A percentile compares a stretch with the other conserved stretches of the same genome.
These are phyloP conservation scores for Leptosphaerulina australis DNA, from an alignment of 2,329 filamentous ascomycete genomes.

Conservation along the genomic window DNA sequence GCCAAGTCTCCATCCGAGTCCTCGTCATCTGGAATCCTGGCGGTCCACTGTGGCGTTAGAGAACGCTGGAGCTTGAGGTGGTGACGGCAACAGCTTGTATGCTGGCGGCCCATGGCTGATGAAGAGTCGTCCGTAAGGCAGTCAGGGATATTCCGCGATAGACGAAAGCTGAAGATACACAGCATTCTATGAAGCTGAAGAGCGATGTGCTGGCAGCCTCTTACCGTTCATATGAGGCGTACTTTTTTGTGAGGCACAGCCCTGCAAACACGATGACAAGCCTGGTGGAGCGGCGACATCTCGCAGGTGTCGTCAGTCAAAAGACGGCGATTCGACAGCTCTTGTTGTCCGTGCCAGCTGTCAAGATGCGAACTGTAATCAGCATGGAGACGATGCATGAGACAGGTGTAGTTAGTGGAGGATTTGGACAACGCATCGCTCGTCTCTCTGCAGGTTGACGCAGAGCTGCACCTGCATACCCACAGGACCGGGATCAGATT, in stretches of 20 bases:
- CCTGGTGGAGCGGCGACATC: constrained; percentile 19
- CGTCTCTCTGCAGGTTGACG: constrained; percentile 49
- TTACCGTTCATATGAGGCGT: constrained; percentile 27
- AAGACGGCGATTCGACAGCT: constrained; percentile 27
- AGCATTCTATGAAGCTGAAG: constrained; percentile 24
- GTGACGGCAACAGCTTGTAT: constrained; percentile 11
- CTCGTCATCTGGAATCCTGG: constrained; percentile 30
- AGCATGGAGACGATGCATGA: constrained; percentile 39
- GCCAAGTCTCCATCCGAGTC: constrained; percentile 14
- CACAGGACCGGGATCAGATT: constrained; percentile 39
- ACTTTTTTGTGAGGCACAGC: constrained; percentile 29
- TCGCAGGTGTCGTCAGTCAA: constrained; percentile 29
- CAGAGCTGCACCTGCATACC: constrained; percentile 48
- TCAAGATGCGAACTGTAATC: constrained; percentile 39
- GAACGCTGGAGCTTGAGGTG: constrained; percentile 10
- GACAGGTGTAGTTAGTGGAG: constrained; percentile 44
- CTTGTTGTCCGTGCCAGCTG: constrained; percentile 46
- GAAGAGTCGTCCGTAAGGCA: constrained; percentile 19
- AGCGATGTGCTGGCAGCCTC: constrained; percentile 35
- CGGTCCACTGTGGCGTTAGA: constrained; percentile 29
- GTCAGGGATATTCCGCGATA: constrained; percentile 8
- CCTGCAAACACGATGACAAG: constrained; percentile 23
- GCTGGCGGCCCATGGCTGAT: constrained; percentile 32
- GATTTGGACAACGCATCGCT: constrained; percentile 42
- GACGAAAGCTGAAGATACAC: constrained; percentile 22